Evolutionary conservation across 768 basidiomycete species (phyloP), one percentile per base, ranked within the genome.

Genomic region (Tulasnella calospora): DNA sequence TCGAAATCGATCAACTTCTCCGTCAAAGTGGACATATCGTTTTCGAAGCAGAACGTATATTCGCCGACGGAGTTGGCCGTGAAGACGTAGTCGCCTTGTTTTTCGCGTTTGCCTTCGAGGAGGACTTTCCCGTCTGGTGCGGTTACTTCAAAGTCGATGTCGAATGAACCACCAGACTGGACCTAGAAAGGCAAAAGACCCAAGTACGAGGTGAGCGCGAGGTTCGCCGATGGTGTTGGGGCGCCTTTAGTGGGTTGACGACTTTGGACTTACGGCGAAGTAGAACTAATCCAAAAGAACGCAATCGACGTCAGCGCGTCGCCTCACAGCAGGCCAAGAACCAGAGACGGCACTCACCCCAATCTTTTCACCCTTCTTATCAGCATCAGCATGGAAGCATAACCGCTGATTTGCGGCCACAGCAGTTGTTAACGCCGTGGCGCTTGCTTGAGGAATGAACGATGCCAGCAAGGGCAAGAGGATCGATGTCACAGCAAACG

Each of bases 1-100:
- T 94, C 93, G 83, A 95, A 93, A 85, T 95, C 94, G 82, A 99
- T 89, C 71, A 99, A 89, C 85, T 99, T 99, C 86, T 95, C 94
- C 17, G 94, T 93, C 81, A 98, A 88, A 5, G 94, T 94, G 35
- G 92, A 94, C 88, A 97, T 97, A 86, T 98, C 96, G 84, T 99
- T 99, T 83, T 95, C 94, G 84, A 99, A 98, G 86, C 97, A 99
- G 87, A 99, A 99, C 7, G 96, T 84, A 83, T 95, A 95, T 88
- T 95, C 94, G 81, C 94, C 94, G 83, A 92, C 88, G 27, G 89
- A 89, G 85, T 98, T 97, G 27, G 95, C 98, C 4, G 98, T 99
- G 80, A 99, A 89, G 76, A 99, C 94, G 82, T 92, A 99, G 89
- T 99, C 98, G 44, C 98, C 98, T 81, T 98, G 95, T 41, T 94